phyloP scores from a whole-genome alignment of 257 asterid species.

The Misopates orontium region DNA sequence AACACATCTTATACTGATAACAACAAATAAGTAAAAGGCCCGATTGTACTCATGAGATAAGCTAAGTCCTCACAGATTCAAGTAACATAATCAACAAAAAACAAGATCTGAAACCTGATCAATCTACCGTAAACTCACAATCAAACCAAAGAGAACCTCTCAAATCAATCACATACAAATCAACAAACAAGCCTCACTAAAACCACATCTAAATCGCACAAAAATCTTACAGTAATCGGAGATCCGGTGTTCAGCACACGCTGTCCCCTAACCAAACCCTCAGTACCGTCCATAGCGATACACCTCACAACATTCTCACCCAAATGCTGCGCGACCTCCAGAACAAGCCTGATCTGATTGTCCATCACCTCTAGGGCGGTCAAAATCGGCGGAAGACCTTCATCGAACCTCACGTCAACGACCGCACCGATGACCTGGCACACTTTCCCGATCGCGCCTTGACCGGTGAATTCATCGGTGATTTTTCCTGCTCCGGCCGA shows the following conservation, averaged over 20 bases:
- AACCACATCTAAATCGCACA: too few relatives aligned
- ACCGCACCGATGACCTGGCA: conserved; percentile 98
- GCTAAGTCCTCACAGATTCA: too few relatives aligned
- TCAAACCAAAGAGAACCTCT: too few relatives aligned
- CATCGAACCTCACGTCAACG: conserved; percentile 85
- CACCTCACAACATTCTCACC: conserved; percentile 92
- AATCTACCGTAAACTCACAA: too few relatives aligned
- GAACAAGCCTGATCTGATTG: conserved; percentile 87
- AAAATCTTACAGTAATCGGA: conserved; percentile 74
- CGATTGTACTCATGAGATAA: too few relatives aligned
- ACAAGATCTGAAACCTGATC: too few relatives aligned
- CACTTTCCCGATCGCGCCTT: conserved; percentile 78
- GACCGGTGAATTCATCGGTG: conserved; percentile 73
- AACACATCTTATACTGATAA: too few relatives aligned
- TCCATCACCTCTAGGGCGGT: conserved; percentile 89
- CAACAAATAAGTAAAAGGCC: too few relatives aligned
- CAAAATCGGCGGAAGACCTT: conserved; percentile 89
- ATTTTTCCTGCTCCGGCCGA: conserved; percentile 53
- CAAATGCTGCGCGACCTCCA: conserved; percentile 96
- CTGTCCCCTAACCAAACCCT: conserved; percentile 95
- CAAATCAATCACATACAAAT: background rate
- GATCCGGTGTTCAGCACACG: conserved; percentile 90
- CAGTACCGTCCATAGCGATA: conserved; percentile 99
- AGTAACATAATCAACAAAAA: too few relatives aligned
- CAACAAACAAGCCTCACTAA: conserved; percentile 1